Conservation (phyloP, 345 rosid species). For the Dovyalis caffra region DNA sequence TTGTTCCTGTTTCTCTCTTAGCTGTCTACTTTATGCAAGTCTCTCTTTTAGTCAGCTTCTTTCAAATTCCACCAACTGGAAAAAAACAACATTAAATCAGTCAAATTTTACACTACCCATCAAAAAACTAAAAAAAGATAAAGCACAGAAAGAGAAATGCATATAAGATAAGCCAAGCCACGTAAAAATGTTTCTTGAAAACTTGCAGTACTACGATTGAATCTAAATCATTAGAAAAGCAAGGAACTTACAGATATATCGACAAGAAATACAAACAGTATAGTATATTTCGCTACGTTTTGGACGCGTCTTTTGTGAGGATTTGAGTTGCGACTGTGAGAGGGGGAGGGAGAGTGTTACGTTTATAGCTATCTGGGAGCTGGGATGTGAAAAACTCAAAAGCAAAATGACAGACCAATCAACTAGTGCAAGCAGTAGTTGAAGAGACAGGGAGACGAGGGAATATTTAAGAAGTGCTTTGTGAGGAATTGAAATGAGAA, state of each 20-base stretch:
- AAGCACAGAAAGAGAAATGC: not conserved
- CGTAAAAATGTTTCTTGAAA: not conserved
- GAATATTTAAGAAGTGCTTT: too few relatives aligned
- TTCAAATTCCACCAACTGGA: slow-evolving; percentile 7
- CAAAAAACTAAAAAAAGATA: not conserved
- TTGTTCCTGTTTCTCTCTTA: slow-evolving; percentile 15
- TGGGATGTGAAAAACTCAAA: too few relatives aligned
- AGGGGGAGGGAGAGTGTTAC: too few relatives aligned
- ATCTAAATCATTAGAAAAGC: not conserved
- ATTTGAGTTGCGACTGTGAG: too few relatives aligned
- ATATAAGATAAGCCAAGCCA: not conserved
- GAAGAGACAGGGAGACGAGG: too few relatives aligned
- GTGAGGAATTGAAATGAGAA: not conserved
- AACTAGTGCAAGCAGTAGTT: too few relatives aligned
- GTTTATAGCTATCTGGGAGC: too few relatives aligned
- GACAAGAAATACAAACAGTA: not conserved
- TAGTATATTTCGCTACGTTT: not conserved
- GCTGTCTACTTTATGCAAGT: slow-evolving; percentile 24
- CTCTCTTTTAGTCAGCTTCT: not conserved
- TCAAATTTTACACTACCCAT: not conserved
- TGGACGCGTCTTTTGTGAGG: not conserved
- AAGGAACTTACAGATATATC: not conserved
- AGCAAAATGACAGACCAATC: too few relatives aligned
- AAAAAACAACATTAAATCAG: not conserved
- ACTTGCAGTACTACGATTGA: not conserved